phyloP scores from a whole-genome alignment of 345 rosid species.

The Xanthoceras sorbifolium region DNA sequence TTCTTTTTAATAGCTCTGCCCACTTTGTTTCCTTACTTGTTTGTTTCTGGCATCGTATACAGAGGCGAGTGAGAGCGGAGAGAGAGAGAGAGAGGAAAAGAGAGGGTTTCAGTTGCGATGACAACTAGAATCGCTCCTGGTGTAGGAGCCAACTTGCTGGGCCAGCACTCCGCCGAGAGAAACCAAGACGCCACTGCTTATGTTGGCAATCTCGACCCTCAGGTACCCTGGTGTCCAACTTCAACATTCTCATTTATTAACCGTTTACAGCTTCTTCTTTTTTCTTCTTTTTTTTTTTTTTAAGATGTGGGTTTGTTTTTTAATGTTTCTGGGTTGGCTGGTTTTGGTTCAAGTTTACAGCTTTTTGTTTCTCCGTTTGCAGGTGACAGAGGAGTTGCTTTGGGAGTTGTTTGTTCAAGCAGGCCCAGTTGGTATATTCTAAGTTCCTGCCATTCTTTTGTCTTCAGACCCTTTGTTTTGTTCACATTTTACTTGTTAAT shows the following conservation, averaged over 20 bases:
- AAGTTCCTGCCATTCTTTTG: neutral
- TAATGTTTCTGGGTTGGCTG: neutral
- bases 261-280: no score
- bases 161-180: slow-evolving; percentile 96
- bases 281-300: no score
- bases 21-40: no score
- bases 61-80: no score
- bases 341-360: neutral
- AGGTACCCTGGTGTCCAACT: slow-evolving; percentile 37
- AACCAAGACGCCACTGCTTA: slow-evolving; percentile 99
- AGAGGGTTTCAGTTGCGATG: slow-evolving; percentile 40
- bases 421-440: slow-evolving; percentile 85
- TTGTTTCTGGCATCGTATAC: no score
- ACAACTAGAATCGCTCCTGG: slow-evolving; percentile 97
- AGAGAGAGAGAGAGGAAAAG: no score
- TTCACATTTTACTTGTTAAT: neutral
- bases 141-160: slow-evolving; percentile 95
- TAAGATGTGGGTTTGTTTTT: no score
- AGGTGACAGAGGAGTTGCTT: slow-evolving; percentile 85
- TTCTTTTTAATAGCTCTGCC: no score
- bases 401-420: slow-evolving; percentile 99
- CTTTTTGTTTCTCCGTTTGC: neutral
- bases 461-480: neutral
- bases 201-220: slow-evolving; percentile 85
- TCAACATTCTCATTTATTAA: neutral